These are phyloP conservation scores for Castanea mollissima DNA, from an alignment of 306 rosid species.

Conservation along the genomic window DNA sequence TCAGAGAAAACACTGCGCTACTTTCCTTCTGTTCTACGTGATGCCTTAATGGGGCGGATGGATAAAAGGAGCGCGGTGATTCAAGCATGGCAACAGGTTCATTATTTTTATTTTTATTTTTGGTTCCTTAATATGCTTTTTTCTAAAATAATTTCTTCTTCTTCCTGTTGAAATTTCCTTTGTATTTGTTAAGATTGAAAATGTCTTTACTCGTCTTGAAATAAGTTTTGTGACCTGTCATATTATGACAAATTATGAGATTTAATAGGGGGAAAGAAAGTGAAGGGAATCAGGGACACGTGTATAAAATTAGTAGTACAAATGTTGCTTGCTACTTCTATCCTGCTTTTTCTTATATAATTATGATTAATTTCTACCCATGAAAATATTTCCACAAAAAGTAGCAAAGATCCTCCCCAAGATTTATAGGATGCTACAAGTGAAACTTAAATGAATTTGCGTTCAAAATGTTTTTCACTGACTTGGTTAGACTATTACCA, in stretches of 20 bases:
- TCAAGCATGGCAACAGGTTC: slow-evolving; percentile 96
- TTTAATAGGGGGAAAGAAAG: not conserved
- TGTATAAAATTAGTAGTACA: not conserved
- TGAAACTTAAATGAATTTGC: no score
- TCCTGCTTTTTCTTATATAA: not conserved
- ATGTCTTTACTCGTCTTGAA: not conserved
- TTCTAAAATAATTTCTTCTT: not conserved
- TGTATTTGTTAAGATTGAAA: not conserved
- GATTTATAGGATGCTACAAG: no score
- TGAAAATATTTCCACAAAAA: not conserved
- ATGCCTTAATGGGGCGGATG: slow-evolving; percentile 61
- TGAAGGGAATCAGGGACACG: not conserved
- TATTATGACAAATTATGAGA: not conserved
- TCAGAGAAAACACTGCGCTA: slow-evolving; percentile 81
- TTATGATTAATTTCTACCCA: not conserved
- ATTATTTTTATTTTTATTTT: slow-evolving; percentile 1
- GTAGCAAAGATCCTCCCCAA: not conserved
- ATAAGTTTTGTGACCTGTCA: not conserved
- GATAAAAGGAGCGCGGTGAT: slow-evolving; percentile 78
- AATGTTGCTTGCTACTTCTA: not conserved
- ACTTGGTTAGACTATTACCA: not conserved
- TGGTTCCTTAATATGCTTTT: not conserved
- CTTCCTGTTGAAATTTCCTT: not conserved
- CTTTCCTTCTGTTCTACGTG: slow-evolving; percentile 87
- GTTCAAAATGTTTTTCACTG: not conserved